A percentile compares a stretch with the other conserved stretches of the same genome.
These are phyloP conservation scores for Verbena officinalis DNA, from an alignment of 257 asterid species.

Conservation along the genomic window DNA sequence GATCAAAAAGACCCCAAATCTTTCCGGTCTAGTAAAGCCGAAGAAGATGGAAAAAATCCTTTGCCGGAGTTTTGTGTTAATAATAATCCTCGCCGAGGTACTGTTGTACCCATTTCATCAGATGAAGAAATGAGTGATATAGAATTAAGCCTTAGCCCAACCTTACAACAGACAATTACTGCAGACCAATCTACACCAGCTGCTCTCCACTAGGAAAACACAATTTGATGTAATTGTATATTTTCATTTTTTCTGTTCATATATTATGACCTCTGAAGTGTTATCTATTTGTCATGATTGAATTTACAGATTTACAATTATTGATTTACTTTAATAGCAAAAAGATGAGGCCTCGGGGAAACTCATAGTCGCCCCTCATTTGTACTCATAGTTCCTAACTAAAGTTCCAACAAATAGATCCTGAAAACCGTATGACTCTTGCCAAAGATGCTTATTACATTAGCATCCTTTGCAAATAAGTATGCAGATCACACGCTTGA, in stretches of 20 bases:
- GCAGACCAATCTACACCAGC: not conserved
- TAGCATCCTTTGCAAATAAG: no score
- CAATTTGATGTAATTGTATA: not conserved
- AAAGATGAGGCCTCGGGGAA: no score
- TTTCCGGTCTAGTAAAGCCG: not conserved
- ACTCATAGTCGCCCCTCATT: no score
- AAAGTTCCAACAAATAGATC: not conserved
- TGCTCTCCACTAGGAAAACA: not conserved
- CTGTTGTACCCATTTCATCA: constrained; percentile 18
- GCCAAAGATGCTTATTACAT: constrained; percentile 27
- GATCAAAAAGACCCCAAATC: constrained; percentile 29
- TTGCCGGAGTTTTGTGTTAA: not conserved
- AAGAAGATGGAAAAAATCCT: constrained; percentile 19
- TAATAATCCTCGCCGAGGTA: not conserved
- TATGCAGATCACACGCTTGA: no score
- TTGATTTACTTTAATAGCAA: no score
- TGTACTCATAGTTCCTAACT: no score
- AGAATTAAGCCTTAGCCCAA: not conserved
- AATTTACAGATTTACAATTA: no score
- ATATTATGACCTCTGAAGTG: no score
- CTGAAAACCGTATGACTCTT: constrained; percentile 3
- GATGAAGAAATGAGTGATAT: not conserved
- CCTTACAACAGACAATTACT: not conserved
- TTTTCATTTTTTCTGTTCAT: no score
- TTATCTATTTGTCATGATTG: no score